Evolutionary conservation across 768 basidiomycete species (phyloP), one percentile per base, ranked within the genome.

Genomic region (Tephrocybe sp.): DNA sequence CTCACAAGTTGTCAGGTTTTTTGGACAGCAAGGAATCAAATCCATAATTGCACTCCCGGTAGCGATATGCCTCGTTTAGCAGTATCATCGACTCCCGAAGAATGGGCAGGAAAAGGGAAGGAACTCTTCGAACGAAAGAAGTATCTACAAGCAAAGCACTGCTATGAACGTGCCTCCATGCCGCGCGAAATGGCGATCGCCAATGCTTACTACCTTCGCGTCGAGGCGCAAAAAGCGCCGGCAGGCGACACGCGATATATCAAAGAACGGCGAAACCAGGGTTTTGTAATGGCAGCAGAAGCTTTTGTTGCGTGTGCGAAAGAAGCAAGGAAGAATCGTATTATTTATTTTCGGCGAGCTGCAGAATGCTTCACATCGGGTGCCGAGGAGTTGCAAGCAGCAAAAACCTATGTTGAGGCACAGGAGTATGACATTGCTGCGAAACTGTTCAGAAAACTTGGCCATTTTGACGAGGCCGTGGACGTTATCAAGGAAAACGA

Each of bases 91-190:
- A 72, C 75, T 10, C 55, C 58, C 6, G 68, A 67, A 37, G 69
- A 73, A 45, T 74, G 73, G 71, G 67, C 59, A 25, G 57, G 52
- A 9, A 60, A 62, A 41, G 74, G 68, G 8, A 63, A 58, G 18
- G 62, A 61, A 15, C 53, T 73, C 24, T 76, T 74, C 41, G 60
- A 65, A 9, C 67, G 75, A 45, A 67, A 74, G 30, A 67, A 69
- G 31, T 85, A 77, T 52, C 57, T 68, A 2, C 78, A 84, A 51
- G 80, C 84, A 0, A 74, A 71, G 67, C 69, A 78, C 41, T 79
- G 78, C 48, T 83, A 75, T 37, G 70, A 74, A 40, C 71, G 75
- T 3, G 84, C 84, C 1, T 63, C 53, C 1, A 57, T 69, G 39
- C 62, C 53, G 0, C 70, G 70, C 13, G 71, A 83, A 61, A 72